Evolutionary conservation across 176 grass and related monocot species (phyloP), one percentile per base, ranked within the genome.

Genomic region (Aegilops tauschii): DNA sequence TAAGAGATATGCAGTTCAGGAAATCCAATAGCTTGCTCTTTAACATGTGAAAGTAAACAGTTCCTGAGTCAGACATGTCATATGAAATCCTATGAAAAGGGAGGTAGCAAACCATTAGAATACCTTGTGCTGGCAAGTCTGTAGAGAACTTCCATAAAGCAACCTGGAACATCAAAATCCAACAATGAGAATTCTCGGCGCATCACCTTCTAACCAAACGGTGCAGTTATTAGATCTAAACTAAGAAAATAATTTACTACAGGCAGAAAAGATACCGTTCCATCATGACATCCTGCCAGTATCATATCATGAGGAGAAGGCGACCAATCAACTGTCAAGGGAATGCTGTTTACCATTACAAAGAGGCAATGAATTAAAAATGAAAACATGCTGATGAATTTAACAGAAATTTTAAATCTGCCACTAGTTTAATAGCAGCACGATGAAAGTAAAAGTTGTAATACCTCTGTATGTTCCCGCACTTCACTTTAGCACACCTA

Each of bases 221-320:
- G 50, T 44, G 35, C 37, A 78, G 65, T 17, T 29, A 54, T 64
- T 23, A 50, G 40, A 36, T 86, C 78, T 79, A 34, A 72, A 34
- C 29, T 64, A 73, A 86, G 56, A 27, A 86, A 79, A 84, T 16
- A 84, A 59, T 62, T 80, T 87, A 65, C 72, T 31, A 59, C 52
- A 63, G 59, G 40, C 49, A 35, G 40, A 71, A 77, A 87, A 84
- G 14, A 82, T 94, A 98, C 96, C 81, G 89, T 94, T 90, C 96
- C 96, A 87, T 98, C 96, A 80, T 98, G 93, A 84, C 96, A 98
- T 90, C 96, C 96, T 49, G 96, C 96, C 78, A 98, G 88, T 91
- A 98, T 95, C 86, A 98, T 88, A 91, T 98, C 93, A 75, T 90
- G 86, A 78, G 91, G 73, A 87, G 88, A 88, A 64, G 96, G 88